Evolutionary conservation across 352 stramenopile species (phyloP), one percentile per base, ranked within the genome.

Genomic region (Globisporangium cederbergense): DNA sequence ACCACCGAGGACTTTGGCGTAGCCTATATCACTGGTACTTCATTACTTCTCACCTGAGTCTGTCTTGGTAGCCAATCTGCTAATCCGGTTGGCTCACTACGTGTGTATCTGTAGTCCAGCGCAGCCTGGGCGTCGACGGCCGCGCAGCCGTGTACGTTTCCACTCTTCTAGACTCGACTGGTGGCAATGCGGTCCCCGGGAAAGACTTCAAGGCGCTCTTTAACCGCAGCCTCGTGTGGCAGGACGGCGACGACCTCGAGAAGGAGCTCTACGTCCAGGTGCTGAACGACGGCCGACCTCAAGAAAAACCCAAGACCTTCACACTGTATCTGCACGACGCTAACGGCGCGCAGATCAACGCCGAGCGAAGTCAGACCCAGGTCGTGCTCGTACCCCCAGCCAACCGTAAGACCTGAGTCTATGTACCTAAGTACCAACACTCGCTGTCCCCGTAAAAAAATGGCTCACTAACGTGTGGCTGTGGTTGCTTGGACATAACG

Each of bases 191-290:
- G 8, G 66, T 89, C n/a, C 63, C 77, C 20, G 78, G 76, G 0
- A 65, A 70, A 10, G 79, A 92, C 64, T 90, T 82, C 53, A 76
- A 74, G 42, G 65, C 76, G 3, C 54, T 89, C 6, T 88, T 78
- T 64, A 92, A 92, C 62, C 60, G 77, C 20, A 92, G 83, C 68
- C 63, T 92, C n/a, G 72, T 89, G 34, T 92, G 83, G 83, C 78
- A 92, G 43, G 81, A 92, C 60, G 78, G 83, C 22, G 81, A 90
- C 45, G 77, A 86, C 58, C 66, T 77, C 8, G 83, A 92, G 63
- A 86, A 85, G 58, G 74, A 83, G 42, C 70, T 92, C 2, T 89
- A 90, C 60, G 43, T 92, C 8, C 73, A 73, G 9, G 60, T 92
- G 3, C 73, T 88, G 28, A 90, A 92, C 43, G 83, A 92, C 28